Conservation (phyloP, 768 basidiomycete genomes). For the Lanmaoa rubissima region DNA sequence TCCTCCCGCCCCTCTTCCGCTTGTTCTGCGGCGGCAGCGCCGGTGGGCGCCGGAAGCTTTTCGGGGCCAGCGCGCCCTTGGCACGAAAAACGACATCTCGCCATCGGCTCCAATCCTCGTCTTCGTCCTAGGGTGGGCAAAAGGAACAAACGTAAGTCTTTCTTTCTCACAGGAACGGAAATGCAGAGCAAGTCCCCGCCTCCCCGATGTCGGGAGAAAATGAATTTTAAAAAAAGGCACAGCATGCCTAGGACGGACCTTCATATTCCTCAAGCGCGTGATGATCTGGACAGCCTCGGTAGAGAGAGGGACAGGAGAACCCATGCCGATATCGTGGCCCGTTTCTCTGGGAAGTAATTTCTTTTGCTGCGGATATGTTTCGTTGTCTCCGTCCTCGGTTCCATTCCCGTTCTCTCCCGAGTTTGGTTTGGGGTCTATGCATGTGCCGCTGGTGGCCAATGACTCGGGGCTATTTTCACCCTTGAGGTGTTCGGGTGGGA, state of each 20-base stretch:
- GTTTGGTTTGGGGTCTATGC: slow-evolving; percentile 1
- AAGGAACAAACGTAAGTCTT: slow-evolving; percentile 6
- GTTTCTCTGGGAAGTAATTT: slow-evolving; percentile 77
- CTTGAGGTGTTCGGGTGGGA: slow-evolving; percentile 42
- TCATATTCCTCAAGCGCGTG: slow-evolving; percentile 75
- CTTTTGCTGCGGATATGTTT: slow-evolving; percentile 31
- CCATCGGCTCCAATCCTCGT: slow-evolving; percentile 88
- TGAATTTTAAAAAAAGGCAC: background rate
- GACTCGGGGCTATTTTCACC: slow-evolving; percentile 48
- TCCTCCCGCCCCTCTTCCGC: slow-evolving; percentile 53
- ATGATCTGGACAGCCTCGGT: slow-evolving; percentile 78
- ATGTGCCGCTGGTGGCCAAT: slow-evolving; percentile 15
- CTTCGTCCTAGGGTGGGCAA: slow-evolving; percentile 57
- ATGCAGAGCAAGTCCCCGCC: background rate
- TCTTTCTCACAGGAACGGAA: background rate
- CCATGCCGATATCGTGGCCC: slow-evolving; percentile 84
- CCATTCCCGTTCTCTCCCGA: background rate
- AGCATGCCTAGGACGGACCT: slow-evolving; percentile 43
- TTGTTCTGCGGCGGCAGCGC: slow-evolving; percentile 61
- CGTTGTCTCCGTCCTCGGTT: background rate
- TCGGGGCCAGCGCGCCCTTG: slow-evolving; percentile 54
- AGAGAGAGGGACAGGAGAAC: slow-evolving; percentile 78
- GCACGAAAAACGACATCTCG: slow-evolving; percentile 80
- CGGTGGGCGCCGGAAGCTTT: slow-evolving; percentile 19
- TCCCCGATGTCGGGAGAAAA: background rate